phyloP scores from a whole-genome alignment of 1,284 basidiomycete species.

The Ganoderma lingzhi region DNA sequence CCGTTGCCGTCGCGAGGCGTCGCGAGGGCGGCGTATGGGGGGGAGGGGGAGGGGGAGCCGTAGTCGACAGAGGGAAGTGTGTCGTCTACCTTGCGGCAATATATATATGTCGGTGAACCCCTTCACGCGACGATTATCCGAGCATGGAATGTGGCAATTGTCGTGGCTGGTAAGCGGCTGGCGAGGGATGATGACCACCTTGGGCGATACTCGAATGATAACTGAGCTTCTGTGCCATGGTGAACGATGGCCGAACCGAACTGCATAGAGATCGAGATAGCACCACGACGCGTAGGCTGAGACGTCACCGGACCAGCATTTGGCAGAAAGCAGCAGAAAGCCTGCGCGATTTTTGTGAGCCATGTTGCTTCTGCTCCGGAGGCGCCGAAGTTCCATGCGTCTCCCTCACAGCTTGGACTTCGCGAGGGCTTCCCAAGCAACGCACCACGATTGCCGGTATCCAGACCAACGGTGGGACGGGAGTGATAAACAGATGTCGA shows the following conservation, averaged over 20 bases:
- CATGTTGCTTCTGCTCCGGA: slow-evolving; percentile 17
- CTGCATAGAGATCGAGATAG: slow-evolving; percentile 10
- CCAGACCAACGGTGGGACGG: background rate
- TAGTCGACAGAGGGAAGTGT: background rate
- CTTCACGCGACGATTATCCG: background rate
- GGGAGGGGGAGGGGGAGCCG: background rate
- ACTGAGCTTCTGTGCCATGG: background rate
- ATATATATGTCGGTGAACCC: background rate
- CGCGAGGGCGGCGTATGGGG: slow-evolving; percentile 8
- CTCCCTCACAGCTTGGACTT: slow-evolving; percentile 17
- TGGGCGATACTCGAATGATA: background rate
- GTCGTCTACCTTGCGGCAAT: background rate
- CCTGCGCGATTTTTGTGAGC: background rate
- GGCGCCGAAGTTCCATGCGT: slow-evolving; percentile 24
- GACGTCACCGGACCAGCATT: background rate
- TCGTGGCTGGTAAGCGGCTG: slow-evolving; percentile 13
- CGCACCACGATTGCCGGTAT: slow-evolving; percentile 7
- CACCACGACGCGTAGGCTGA: slow-evolving; percentile 10
- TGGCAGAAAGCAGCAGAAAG: background rate
- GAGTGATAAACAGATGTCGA: background rate
- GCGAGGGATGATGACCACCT: slow-evolving; percentile 9
- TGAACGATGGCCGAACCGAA: background rate
- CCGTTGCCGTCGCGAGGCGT: slow-evolving; percentile 6
- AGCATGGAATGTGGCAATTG: background rate
- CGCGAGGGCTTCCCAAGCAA: slow-evolving; percentile 7